phyloP scores from a whole-genome alignment of 805 yeast genomes.

The Millerago galiae region DNA sequence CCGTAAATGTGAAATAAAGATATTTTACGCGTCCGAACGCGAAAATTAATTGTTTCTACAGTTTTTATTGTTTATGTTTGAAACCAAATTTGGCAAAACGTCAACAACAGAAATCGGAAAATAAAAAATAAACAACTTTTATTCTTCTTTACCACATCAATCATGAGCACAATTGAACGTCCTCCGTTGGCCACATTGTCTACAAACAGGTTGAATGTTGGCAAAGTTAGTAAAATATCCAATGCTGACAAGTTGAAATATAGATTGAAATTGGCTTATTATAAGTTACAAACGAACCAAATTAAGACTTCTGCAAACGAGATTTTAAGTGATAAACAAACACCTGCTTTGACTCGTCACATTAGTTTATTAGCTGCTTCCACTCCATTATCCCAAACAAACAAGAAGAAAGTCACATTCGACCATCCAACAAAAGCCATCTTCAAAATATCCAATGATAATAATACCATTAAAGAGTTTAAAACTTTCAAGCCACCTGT shows the following conservation, averaged over 20 bases:
- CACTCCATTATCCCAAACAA: slow-evolving; percentile 18
- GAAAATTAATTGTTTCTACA: no score
- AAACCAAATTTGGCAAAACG: background rate
- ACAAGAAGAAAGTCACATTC: slow-evolving; percentile 18
- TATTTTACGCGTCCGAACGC: no score
- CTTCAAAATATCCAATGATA: background rate
- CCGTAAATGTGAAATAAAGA: no score
- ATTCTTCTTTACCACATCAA: background rate
- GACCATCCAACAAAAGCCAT: slow-evolving; percentile 4
- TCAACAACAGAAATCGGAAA: background rate
- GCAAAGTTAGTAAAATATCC: background rate
- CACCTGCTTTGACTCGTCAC: slow-evolving; percentile 22
- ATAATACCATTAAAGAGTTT: slow-evolving; percentile 1
- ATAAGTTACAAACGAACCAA: slow-evolving; percentile 45
- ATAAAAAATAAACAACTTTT: background rate
- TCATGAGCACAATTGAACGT: slow-evolving; percentile 18
- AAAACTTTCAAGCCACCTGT: slow-evolving; percentile 4
- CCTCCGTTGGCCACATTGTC: slow-evolving; percentile 16
- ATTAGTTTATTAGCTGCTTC: slow-evolving; percentile 32
- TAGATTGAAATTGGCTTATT: slow-evolving; percentile 46
- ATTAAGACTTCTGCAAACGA: slow-evolving; percentile 27
- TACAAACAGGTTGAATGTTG: slow-evolving; percentile 10
- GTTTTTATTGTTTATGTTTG: no score
- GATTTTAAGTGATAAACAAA: slow-evolving; percentile 19
- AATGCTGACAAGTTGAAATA: slow-evolving; percentile 38